Evolutionary conservation across 2,329 filamentous ascomycete species (phyloP), one percentile per base, ranked within the genome.

Genomic region (Xylariaceae sp.): DNA sequence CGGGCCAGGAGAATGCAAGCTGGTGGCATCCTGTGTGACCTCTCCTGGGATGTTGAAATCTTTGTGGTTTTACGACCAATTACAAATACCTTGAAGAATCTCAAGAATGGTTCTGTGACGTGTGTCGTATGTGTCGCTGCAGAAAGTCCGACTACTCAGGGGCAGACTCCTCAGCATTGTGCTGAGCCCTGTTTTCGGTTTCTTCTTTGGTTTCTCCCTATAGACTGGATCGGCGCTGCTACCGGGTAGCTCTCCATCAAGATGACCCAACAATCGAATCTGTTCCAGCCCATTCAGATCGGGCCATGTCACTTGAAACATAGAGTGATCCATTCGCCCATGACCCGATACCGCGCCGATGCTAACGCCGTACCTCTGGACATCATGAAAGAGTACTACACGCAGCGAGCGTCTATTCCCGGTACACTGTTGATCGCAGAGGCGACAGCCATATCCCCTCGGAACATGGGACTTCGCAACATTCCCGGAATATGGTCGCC

Each of bases 401-500:
- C 61, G 50, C 69, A 71, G 47, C 67, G 69, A 15, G 68, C 64
- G 15, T 64, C 65, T 13, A 60, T 67, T 1, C 68, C 68, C 11
- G 68, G 68, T 7, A 70, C 69, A 1, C 70, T 87, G 3, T 72
- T 86, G 39, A 78, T 86, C 62, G 78, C 78, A 7, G 84, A 86
- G 71, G 82, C 76, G 1, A 81, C 80, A 6, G 74, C 79, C 53
- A 78, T 84, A 63, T 76, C 79, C 0, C 69, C 74, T 3, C 72
- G 74, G 65, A 77, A 71, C 37, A 44, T 4, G 13, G 78, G 80
- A 53, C 80, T 78, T 30, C 37, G 55, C 64, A 63, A 80, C 62
- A 75, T 77, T 2, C 82, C 84, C 0, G 82, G 81, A 2, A 81
- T 86, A 63, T 85, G 76, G 69, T 79, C 68, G 56, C 70, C 76